A percentile compares a stretch with the other conserved stretches of the same genome.
These are phyloP conservation scores for Diutina scorzettiae DNA, from an alignment of 1,139 yeast genomes.

Conservation along the genomic window DNA sequence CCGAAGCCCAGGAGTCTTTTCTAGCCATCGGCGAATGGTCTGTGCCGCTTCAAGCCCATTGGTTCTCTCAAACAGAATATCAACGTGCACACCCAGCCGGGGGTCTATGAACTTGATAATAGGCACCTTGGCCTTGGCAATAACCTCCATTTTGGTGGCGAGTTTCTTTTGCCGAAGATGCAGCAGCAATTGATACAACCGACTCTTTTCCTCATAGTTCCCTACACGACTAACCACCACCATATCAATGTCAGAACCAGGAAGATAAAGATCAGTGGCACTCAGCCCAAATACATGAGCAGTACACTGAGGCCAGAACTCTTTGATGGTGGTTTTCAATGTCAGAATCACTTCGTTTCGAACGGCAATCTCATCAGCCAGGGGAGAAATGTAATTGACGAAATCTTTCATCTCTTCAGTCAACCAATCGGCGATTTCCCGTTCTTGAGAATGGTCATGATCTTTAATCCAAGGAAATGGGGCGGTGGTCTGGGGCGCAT, in stretches of 20 bases:
- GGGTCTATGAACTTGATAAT: constrained; percentile 87
- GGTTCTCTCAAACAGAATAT: constrained; percentile 80
- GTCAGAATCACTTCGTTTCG: constrained; percentile 59
- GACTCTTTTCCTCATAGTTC: constrained; percentile 53
- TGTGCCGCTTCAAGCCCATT: constrained; percentile 84
- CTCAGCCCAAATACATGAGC: constrained; percentile 88
- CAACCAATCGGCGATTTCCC: constrained; percentile 77
- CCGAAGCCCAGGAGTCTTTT: constrained; percentile 65
- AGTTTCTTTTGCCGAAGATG: constrained; percentile 48
- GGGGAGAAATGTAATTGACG: constrained; percentile 79
- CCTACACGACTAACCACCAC: constrained; percentile 63
- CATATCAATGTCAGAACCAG: constrained; percentile 96
- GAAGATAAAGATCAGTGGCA: constrained; percentile 88
- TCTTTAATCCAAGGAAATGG: constrained; percentile 74
- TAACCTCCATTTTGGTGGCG: constrained; percentile 71
- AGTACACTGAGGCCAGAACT: constrained; percentile 72
- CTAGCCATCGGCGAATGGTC: constrained; percentile 66
- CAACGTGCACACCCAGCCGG: constrained; percentile 62
- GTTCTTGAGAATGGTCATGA: constrained; percentile 62
- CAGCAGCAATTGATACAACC: constrained; percentile 66
- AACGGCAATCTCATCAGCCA: constrained; percentile 55
- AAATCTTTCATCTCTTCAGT: constrained; percentile 83
- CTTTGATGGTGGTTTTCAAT: constrained; percentile 43
- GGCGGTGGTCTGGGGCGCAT: constrained; percentile 17
- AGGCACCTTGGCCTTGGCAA: constrained; percentile 90